Conservation (phyloP, 345 rosid genomes). For the Microthlaspi erraticum region DNA sequence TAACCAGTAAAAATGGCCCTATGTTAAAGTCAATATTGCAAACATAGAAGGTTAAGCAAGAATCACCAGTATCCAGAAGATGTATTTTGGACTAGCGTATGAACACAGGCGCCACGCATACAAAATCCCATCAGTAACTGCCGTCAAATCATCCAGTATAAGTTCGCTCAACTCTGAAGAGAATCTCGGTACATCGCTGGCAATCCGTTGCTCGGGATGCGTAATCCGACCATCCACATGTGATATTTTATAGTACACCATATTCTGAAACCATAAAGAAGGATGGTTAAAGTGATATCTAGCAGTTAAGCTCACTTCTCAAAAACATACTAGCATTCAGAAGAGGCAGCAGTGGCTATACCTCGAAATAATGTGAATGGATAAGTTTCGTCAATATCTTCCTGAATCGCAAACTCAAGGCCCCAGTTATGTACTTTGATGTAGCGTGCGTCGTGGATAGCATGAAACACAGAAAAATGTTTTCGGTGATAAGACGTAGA, state of each 20-base stretch:
- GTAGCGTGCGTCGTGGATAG: constrained; percentile 82
- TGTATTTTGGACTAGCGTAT: constrained; percentile 96
- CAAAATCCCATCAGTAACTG: constrained; percentile 83
- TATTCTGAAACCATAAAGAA: constrained; percentile 65
- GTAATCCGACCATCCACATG: constrained; percentile 94
- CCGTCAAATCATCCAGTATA: constrained; percentile 88
- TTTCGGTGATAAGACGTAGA: constrained; percentile 85
- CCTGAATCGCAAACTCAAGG: constrained; percentile 86
- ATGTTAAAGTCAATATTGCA: constrained; percentile 4
- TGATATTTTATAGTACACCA: constrained; percentile 97
- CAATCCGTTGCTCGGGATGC: constrained; percentile 94
- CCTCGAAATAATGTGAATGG: constrained; percentile 93
- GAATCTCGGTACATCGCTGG: constrained; percentile 94
- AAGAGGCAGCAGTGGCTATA: constrained; percentile 33
- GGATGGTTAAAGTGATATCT: constrained; percentile 4
- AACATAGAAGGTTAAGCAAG: constrained; percentile 13
- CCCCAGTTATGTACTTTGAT: constrained; percentile 87
- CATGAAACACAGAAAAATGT: constrained; percentile 86
- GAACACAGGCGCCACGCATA: constrained; percentile 98
- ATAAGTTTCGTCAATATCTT: constrained; percentile 88
- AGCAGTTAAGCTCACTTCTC: constrained; percentile 18
- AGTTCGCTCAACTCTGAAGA: constrained; percentile 96
- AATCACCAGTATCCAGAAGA: constrained; percentile 92
- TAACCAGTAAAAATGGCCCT: constrained; percentile 1
- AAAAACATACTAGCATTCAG: constrained; percentile 22